Percentiles rank a stretch among this genome's conserved stretches.
phyloP scores from a whole-genome alignment of 257 asterid genomes.

The Nicotiana tabacum region DNA sequence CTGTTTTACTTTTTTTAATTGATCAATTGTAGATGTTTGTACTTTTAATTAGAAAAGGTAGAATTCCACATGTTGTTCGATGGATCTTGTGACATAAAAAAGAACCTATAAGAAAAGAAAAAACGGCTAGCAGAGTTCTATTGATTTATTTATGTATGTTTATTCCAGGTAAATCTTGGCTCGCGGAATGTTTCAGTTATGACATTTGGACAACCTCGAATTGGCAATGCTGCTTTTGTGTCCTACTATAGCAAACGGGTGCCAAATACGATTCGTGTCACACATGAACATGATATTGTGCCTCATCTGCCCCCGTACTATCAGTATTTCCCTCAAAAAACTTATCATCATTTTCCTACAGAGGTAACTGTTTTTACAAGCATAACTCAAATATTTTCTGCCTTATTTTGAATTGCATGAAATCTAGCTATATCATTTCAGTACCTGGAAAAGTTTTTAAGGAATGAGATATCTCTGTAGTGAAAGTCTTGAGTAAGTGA shows the following conservation, averaged over 20 bases:
- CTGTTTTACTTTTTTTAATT: neutral
- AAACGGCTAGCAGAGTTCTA: neutral
- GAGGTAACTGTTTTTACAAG: constrained; percentile 48
- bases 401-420: neutral
- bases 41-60: neutral
- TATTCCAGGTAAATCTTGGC: constrained; percentile 58
- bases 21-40: neutral
- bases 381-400: neutral
- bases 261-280: constrained; percentile 77
- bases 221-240: constrained; percentile 81
- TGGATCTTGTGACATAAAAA: neutral
- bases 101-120: neutral
- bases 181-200: constrained; percentile 63
- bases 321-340: constrained; percentile 59
- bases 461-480: neutral
- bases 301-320: constrained; percentile 98
- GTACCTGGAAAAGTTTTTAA: neutral
- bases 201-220: constrained; percentile 98
- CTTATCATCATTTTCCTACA: constrained; percentile 88
- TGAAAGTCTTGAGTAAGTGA: neutral
- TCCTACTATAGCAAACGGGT: constrained; percentile 57
- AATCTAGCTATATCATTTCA: neutral
- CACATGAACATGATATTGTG: constrained; percentile 84
- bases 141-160: neutral
- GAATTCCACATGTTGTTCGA: neutral